These are phyloP conservation scores for Sporothrix humicola DNA, from an alignment of 2,329 filamentous ascomycete species.

Conservation along the genomic window DNA sequence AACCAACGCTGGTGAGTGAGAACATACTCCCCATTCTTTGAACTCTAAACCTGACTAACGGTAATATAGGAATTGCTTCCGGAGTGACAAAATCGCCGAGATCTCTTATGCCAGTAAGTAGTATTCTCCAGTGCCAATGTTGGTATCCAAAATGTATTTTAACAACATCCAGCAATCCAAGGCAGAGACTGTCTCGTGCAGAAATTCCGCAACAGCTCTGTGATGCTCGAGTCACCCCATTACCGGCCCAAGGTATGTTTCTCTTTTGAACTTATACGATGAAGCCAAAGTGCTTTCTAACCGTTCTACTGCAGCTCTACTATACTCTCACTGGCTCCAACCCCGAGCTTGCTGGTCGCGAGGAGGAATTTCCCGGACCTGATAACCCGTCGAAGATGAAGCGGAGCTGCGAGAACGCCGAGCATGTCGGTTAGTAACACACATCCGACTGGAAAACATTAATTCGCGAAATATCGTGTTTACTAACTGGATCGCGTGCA, in stretches of 20 bases:
- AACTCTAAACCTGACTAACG: constrained; percentile 15
- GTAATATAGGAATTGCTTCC: constrained; percentile 72
- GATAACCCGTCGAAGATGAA: constrained; percentile 90
- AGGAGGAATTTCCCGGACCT: constrained; percentile 76
- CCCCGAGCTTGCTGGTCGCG: constrained; percentile 66
- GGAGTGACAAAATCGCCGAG: constrained; percentile 83
- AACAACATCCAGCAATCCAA: constrained; percentile 72
- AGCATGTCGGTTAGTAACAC: constrained; percentile 72
- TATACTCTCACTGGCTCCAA: constrained; percentile 56
- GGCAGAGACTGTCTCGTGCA: constrained; percentile 88
- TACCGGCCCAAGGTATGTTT: constrained; percentile 78
- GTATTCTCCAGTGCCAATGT: not conserved
- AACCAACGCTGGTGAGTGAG: constrained; percentile 69
- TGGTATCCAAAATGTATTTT: constrained; percentile 32
- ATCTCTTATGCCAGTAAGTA: constrained; percentile 91
- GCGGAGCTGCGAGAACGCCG: constrained; percentile 84
- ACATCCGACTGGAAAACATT: not conserved
- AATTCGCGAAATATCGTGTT: not conserved
- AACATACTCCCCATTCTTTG: not conserved
- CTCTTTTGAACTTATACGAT: too few relatives aligned
- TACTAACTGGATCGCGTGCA: constrained; percentile 43
- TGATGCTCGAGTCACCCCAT: constrained; percentile 84
- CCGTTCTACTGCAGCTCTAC: constrained; percentile 52
- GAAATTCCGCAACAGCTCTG: constrained; percentile 95
- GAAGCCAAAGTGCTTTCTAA: constrained; percentile 35